phyloP scores from a whole-genome alignment of 345 rosid genomes.

The Salix koriyanagi region DNA sequence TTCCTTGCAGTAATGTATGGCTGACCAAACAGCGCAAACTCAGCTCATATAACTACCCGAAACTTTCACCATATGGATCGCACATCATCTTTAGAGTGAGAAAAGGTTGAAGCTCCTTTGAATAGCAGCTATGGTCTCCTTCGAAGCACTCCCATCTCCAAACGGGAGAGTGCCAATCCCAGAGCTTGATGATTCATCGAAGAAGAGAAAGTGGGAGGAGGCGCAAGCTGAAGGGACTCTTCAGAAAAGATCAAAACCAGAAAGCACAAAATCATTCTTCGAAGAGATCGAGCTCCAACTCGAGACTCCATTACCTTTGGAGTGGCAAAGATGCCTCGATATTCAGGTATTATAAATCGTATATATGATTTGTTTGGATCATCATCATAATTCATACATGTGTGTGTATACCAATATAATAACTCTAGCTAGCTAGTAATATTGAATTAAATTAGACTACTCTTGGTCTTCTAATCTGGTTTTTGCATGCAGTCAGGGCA shows the following conservation, averaged over 20 bases:
- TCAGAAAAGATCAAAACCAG: constrained; percentile 24
- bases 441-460: neutral
- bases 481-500: constrained; percentile 50
- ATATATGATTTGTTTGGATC: neutral
- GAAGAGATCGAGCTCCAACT: constrained; percentile 47
- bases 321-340: constrained; percentile 60
- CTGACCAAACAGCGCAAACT: constrained; percentile 15
- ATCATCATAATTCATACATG: neutral
- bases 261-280: constrained; percentile 22
- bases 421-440: too few relatives aligned
- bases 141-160: constrained; percentile 34
- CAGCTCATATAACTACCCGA: constrained; percentile 29
- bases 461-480: neutral
- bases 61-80: constrained; percentile 19
- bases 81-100: constrained; percentile 11
- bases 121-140: constrained; percentile 31
- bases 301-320: constrained; percentile 45
- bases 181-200: constrained; percentile 34
- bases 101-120: neutral
- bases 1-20: constrained; percentile 21
- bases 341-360: constrained; percentile 42
- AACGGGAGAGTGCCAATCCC: constrained; percentile 22
- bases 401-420: neutral
- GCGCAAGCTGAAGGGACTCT: constrained; percentile 12
- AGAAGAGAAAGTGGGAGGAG: constrained; percentile 54